Evolutionary conservation across 768 basidiomycete genomes (phyloP).

Genomic region (Leccinum truebloodii): DNA sequence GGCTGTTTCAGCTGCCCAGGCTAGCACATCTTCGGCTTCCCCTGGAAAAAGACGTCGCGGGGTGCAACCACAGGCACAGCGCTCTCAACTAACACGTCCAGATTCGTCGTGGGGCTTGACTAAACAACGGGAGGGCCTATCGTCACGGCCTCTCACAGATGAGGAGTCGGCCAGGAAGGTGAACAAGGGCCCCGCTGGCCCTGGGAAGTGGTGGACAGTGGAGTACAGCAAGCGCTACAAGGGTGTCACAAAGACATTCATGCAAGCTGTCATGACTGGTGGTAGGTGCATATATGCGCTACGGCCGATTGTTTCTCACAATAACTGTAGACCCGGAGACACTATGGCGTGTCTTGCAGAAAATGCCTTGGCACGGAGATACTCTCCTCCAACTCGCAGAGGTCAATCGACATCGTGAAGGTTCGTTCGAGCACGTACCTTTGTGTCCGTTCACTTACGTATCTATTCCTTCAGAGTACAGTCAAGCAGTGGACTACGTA

Average conservation of each 20-base stretch:
- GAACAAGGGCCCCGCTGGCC: constrained; percentile 40
- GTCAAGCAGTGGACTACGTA: constrained; percentile 84
- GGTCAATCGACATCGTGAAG: constrained; percentile 72
- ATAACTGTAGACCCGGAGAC: constrained; percentile 66
- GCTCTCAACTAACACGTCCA: constrained; percentile 78
- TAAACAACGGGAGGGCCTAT: constrained; percentile 70
- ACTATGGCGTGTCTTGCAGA: constrained; percentile 73
- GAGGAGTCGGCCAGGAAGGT: constrained; percentile 52
- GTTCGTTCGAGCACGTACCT: constrained; percentile 38
- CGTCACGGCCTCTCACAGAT: constrained; percentile 54
- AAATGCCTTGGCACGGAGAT: constrained; percentile 90
- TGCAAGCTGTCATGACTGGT: constrained; percentile 78
- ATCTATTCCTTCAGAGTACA: constrained; percentile 55
- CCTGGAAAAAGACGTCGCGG: constrained; percentile 41
- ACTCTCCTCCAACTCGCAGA: constrained; percentile 51
- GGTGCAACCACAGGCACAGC: constrained; percentile 37
- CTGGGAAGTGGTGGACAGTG: constrained; percentile 88
- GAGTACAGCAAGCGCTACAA: constrained; percentile 86
- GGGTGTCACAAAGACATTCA: constrained; percentile 76
- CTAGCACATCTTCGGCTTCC: constrained; percentile 34
- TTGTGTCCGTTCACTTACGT: not conserved
- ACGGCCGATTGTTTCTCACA: not conserved
- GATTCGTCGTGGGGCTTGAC: constrained; percentile 75
- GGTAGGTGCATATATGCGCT: constrained; percentile 47
- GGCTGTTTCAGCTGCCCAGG: constrained; percentile 70